Base-by-base conservation (phyloP, 306 rosid genomes). In the Betula pendula region DNA sequence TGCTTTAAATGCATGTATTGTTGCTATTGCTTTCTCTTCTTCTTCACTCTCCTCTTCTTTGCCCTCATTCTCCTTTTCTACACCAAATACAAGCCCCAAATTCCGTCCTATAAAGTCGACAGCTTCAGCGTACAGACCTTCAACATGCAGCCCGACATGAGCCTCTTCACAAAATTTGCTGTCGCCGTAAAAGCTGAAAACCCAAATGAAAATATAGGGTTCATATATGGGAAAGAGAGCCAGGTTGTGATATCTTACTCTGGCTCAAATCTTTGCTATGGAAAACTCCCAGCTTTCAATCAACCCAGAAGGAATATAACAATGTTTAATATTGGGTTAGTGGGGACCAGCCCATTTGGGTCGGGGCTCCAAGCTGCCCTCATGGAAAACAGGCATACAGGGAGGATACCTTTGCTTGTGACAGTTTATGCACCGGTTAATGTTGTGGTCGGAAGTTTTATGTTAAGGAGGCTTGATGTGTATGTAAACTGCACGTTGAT, bases 231-330 rank as follows among this genome's bases (percentile, higher is more conserved):
- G 1, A 6, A 78, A 2, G 50, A 78, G 1, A 78, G 63, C 75
- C 29, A 31, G 2, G 35, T 85, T 44, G n/a, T 5, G 33, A 44
- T 90, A 16, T 5, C n/a, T 24, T 91, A 86, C 65, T 72, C 73
- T 2, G 84, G 76, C 2, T 3, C 83, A 0, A 1, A 8, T 51
- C 40, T 91, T 20, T 71, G 78, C 27, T 27, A 49, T 0, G 92
- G 94, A 12, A 6, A 72, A 29, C 50, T 90, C 6, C 79, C 83
- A 0, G 24, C 67, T 68, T 85, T 88, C 45, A 27, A 67, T 65
- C 91, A 87, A 44, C 87, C 85, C 8, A 62, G 59, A 7, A 79
- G 72, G 72, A 86, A 84, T 24, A 63, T 5, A 55, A 76, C 90
- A 16, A 53, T 0, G 17, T 11, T 88, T 0, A 78, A 53, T 1